These are phyloP conservation scores for Penicillium pancosmium DNA, from an alignment of 495 filamentous ascomycete genomes.

Conservation along the genomic window DNA sequence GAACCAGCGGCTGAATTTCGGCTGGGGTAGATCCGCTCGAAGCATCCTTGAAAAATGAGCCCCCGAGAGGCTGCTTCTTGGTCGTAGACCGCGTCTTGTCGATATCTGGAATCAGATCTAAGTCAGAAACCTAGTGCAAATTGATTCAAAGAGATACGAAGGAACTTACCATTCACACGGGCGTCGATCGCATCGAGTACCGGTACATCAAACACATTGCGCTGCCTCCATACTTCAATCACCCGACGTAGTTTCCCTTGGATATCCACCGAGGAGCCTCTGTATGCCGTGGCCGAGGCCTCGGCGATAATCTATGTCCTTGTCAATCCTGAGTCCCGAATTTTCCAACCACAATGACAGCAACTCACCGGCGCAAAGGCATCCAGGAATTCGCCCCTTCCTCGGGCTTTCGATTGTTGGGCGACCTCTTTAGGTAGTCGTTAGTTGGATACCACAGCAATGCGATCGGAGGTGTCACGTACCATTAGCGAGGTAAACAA, in stretches of 20 bases:
- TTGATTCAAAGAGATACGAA: background rate
- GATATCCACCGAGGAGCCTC: slow-evolving; percentile 77
- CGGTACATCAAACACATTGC: slow-evolving; percentile 78
- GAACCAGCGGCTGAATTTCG: slow-evolving; percentile 74
- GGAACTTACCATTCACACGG: slow-evolving; percentile 68
- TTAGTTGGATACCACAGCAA: slow-evolving; percentile 20
- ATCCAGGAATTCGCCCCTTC: slow-evolving; percentile 87
- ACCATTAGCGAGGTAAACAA: slow-evolving; percentile 97
- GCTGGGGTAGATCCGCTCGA: slow-evolving; percentile 61
- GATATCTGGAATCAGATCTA: slow-evolving; percentile 59
- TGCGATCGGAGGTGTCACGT: slow-evolving; percentile 19
- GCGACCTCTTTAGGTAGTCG: slow-evolving; percentile 70
- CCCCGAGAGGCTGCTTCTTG: slow-evolving; percentile 68
- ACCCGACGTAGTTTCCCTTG: slow-evolving; percentile 87
- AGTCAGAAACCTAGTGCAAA: slow-evolving; percentile 11
- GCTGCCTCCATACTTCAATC: slow-evolving; percentile 89
- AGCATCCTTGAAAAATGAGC: slow-evolving; percentile 65
- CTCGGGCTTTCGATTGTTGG: slow-evolving; percentile 89
- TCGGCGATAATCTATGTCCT: slow-evolving; percentile 72
- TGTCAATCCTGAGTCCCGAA: slow-evolving; percentile 25
- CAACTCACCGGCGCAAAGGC: slow-evolving; percentile 76
- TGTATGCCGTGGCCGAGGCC: slow-evolving; percentile 81
- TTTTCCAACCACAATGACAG: background rate
- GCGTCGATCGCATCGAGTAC: slow-evolving; percentile 79
- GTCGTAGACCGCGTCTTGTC: slow-evolving; percentile 71